A percentile compares a stretch with the other conserved stretches of the same genome.
These are phyloP conservation scores for Flammula alnicola DNA, from an alignment of 1,284 basidiomycete species.

Conservation along the genomic window DNA sequence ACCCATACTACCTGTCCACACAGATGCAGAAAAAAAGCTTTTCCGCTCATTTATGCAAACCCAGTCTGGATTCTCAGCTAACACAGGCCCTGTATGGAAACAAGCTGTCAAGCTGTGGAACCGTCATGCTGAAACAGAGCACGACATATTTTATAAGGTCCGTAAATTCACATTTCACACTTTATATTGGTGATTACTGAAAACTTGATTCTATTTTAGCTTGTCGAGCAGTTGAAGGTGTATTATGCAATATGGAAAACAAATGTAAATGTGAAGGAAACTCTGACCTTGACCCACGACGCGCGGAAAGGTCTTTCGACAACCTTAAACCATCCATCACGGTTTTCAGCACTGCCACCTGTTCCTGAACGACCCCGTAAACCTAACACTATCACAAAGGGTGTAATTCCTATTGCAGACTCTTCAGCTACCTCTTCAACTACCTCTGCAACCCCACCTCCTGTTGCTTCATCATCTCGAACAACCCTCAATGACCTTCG, in stretches of 20 bases:
- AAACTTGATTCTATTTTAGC: not conserved
- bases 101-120: not conserved
- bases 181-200: not conserved
- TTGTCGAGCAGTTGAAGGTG: not conserved
- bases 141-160: not conserved
- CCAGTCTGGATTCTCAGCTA: not conserved
- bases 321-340: not conserved
- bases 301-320: not conserved
- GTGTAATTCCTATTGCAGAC: no score
- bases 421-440: no score
- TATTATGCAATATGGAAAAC: not conserved
- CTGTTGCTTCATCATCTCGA: no score
- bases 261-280: not conserved
- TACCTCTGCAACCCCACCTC: no score
- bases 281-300: not conserved
- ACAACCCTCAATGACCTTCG: no score
- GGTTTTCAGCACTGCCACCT: no score
- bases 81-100: not conserved
- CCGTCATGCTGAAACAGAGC: not conserved
- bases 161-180: no score
- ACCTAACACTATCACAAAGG: no score
- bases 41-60: conserved; percentile 10
- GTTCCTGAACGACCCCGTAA: no score
- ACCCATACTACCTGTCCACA: conserved; percentile 27
- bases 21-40: conserved; percentile 15